Conservation (phyloP, 1,284 basidiomycete species). For the Heliocybe sulcata region DNA sequence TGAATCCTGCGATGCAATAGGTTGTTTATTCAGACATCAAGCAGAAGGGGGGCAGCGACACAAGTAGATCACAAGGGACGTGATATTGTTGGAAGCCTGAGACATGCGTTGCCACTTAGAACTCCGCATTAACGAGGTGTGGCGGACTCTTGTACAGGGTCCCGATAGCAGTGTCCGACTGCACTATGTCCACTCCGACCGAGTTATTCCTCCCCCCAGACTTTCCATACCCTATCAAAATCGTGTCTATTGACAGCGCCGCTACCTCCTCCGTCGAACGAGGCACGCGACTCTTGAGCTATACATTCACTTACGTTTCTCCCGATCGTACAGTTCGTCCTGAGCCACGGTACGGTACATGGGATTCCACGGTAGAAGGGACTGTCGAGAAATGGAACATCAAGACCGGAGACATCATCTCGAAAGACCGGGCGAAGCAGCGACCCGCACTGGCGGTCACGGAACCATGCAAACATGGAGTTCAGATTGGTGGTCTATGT, state of each 20-base stretch:
- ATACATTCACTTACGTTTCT: slow-evolving; percentile 60
- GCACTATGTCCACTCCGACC: slow-evolving; percentile 29
- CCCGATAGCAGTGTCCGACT: slow-evolving; percentile 3
- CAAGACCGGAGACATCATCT: slow-evolving; percentile 50
- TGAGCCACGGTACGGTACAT: slow-evolving; percentile 77
- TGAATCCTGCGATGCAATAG: no score
- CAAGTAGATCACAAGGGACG: neutral
- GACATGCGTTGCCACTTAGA: neutral
- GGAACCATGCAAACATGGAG: slow-evolving; percentile 90
- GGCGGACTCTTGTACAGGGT: neutral
- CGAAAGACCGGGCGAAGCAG: slow-evolving; percentile 45
- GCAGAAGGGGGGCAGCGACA: no score
- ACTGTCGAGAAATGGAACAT: slow-evolving; percentile 61
- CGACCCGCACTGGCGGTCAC: slow-evolving; percentile 57
- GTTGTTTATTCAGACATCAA: no score
- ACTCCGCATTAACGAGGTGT: neutral
- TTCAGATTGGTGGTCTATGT: slow-evolving; percentile 89
- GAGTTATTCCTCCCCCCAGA: slow-evolving; percentile 61
- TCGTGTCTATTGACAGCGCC: slow-evolving; percentile 56
- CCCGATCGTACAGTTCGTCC: slow-evolving; percentile 31
- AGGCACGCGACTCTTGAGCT: slow-evolving; percentile 72
- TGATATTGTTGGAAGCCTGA: neutral
- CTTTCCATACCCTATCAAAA: slow-evolving; percentile 75
- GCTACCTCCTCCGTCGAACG: slow-evolving; percentile 43
- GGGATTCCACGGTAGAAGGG: slow-evolving; percentile 83